Conservation (phyloP, 2,329 filamentous ascomycete species). For the Xenoacremonium recifei region DNA sequence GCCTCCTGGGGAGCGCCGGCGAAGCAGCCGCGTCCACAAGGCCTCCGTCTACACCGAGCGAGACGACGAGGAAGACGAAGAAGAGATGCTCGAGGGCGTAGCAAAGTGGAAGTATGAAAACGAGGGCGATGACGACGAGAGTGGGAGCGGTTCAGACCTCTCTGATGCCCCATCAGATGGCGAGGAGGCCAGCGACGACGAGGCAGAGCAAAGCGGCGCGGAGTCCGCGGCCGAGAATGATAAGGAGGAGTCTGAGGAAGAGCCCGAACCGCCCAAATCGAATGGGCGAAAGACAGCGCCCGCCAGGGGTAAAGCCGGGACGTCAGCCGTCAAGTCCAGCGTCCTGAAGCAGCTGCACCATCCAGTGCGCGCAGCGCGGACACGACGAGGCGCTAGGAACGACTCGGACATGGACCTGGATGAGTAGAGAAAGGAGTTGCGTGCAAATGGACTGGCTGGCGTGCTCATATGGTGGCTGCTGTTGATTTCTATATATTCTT, state of each 20-base stretch:
- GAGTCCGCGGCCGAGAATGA: slow-evolving; percentile 6
- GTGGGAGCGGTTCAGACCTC: slow-evolving; percentile 10
- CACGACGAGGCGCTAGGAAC: slow-evolving; percentile 25
- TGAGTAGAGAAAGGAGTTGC: too few relatives aligned
- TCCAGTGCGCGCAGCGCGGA: slow-evolving; percentile 23
- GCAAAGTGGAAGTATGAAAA: slow-evolving; percentile 56
- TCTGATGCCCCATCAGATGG: slow-evolving; percentile 8
- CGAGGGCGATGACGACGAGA: slow-evolving; percentile 28
- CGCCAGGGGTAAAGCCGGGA: slow-evolving; percentile 21
- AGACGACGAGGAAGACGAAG: slow-evolving; percentile 56
- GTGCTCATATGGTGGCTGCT: too few relatives aligned
- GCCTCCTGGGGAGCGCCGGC: slow-evolving; percentile 48
- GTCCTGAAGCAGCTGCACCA: slow-evolving; percentile 18
- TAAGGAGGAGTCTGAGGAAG: slow-evolving; percentile 3
- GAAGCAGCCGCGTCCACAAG: slow-evolving; percentile 51
- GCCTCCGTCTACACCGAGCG: slow-evolving; percentile 54
- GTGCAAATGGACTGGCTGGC: too few relatives aligned
- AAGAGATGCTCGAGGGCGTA: slow-evolving; percentile 61
- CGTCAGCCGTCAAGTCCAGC: slow-evolving; percentile 24
- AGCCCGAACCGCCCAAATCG: slow-evolving; percentile 19
- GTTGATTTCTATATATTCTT: too few relatives aligned
- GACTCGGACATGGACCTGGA: slow-evolving; percentile 35
- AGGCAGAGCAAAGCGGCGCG: slow-evolving; percentile 8
- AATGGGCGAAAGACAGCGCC: slow-evolving; percentile 22
- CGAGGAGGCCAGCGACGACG: slow-evolving; percentile 13